Base-by-base conservation (phyloP, 305 asterid species). In the Stenogyne calaminthoides region DNA sequence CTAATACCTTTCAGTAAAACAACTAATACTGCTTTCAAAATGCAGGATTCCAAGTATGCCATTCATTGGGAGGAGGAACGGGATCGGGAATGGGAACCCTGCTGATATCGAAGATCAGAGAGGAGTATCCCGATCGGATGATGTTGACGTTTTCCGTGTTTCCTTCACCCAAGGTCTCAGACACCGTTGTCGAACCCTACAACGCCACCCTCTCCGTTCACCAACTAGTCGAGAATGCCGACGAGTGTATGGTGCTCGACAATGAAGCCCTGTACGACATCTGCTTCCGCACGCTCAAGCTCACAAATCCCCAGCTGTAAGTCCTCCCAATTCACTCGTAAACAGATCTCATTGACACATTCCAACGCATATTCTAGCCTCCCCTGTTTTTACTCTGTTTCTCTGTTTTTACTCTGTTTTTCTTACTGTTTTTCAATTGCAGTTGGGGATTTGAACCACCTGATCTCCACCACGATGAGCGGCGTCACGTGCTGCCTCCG, bases 151-250 rank as follows among this genome's bases (percentile, higher is more conserved):
- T 80, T 55, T 80, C 84, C 0, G 84, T 80, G 14, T 80, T 80
- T 54, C 84, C 84, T 16, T 78, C 82, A 14, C 82, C 82, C 0
- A 78, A 79, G 77, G 83, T 79, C 10, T 79, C 83, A 1, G 84
- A 80, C 71, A 80, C 84, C 1, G 84, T 80, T 0, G 84, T 80
- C 4, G 84, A 80, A 44, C 84, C 84, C 29, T 80, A 80, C 78
- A 80, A 80, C 46, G 84, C 84, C 5, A 80, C 84, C 4, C 80
- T 80, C 46, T 80, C 84, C 1, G 84, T 80, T n/a, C 84, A 80
- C 56, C 84, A 80, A n/a, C 72, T 80, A 0, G 79, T 79, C 8
- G 83, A 79, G 27, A 79, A 79, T 6, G 83, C 83, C 8, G 83
- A 79, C 7, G 83, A 79, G 68, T 79, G 83, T 7, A 79, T 79